A percentile compares a stretch with the other conserved stretches of the same genome.
phyloP scores from a whole-genome alignment of 2,329 filamentous ascomycete species.

The Exophiala sideris region DNA sequence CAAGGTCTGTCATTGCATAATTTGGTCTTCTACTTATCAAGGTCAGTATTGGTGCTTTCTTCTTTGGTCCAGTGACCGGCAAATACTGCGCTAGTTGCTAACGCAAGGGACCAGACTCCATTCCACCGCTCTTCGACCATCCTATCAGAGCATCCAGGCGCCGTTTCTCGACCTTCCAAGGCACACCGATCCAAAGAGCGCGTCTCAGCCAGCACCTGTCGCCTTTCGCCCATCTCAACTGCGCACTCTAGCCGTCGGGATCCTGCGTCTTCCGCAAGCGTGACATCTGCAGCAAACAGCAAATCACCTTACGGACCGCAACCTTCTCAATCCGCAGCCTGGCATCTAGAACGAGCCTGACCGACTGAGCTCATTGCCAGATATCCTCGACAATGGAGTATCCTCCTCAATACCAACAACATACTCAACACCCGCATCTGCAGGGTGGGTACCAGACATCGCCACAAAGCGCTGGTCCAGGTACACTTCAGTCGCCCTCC shows the following conservation, averaged over 20 bases:
- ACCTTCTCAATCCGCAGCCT: conserved; percentile 15
- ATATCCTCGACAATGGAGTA: conserved; percentile 63
- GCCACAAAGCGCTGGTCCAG: conserved; percentile 48
- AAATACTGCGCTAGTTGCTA: conserved; percentile 42
- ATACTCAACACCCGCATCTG: conserved; percentile 59
- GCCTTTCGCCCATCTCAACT: conserved; percentile 6
- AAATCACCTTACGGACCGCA: conserved; percentile 14
- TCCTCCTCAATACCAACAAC: conserved; percentile 69
- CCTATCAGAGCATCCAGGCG: conserved; percentile 39
- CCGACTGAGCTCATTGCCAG: conserved; percentile 11
- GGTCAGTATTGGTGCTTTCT: conserved; percentile 25
- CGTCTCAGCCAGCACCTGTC: conserved; percentile 16
- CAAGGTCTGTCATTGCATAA: conserved; percentile 5
- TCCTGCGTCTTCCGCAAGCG: conserved; percentile 17
- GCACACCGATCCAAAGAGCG: conserved; percentile 21
- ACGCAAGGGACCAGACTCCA: conserved; percentile 40
- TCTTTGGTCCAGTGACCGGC: conserved; percentile 41
- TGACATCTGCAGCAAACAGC: conserved; percentile 19
- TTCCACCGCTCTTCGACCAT: conserved; percentile 36
- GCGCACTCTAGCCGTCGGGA: conserved; percentile 18
- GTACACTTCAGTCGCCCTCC: conserved; percentile 67
- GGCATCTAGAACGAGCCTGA: conserved; percentile 15
- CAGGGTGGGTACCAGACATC: conserved; percentile 62
- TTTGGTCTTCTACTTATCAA: conserved; percentile 5
- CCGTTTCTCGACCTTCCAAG: conserved; percentile 18